Base-by-base conservation (phyloP, 1,284 basidiomycete species). In the Ustilago hordei region DNA sequence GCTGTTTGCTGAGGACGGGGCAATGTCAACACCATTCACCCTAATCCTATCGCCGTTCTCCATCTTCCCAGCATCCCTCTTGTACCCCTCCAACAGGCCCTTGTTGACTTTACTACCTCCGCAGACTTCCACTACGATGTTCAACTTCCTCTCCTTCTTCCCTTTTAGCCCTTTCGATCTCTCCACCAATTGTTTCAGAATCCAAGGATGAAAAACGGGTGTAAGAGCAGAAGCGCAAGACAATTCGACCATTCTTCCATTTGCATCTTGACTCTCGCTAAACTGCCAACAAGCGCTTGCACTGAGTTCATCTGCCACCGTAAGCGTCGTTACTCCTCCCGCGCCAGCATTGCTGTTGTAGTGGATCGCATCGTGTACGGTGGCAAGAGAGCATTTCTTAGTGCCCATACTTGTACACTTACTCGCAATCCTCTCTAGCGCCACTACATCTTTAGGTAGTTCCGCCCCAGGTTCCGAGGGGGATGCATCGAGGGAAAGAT, bases 371-470 rank as follows among this genome's bases (percentile, higher is more conserved):
- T 80, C 71, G 23, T 76, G 60, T 12, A 67, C 43, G 5, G 65
- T 67, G 32, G 61, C 47, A 23, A 61, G 39, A 34, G 75, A 79
- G 63, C 83, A 76, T 15, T 58, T 50, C 13, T 73, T 61, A 1
- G 83, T 76, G 36, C 83, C 84, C 69, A 85, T 75, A 8, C 78
- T 75, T 1, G 83, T 81, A n/a, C 81, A 81, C 38, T 82, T 83
- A 35, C 74, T 80, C 5, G 71, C 70, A 55, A 85, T 85, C 1
- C 54, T 65, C 0, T 50, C 13, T 6, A 81, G 58, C 15, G 59
- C 32, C 5, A 81, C 73, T 0, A 72, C 60, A 1, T 64, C 28
- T 11, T 45, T 1, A 4, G 69, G 69, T 7, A 62, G 50, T 7
- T 47, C 13, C 0, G 38, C 3, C 3, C 6, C 23, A 0, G 48